Percentiles rank a stretch among this genome's conserved stretches.
Evolutionary conservation across 768 basidiomycete species (phyloP).

Genomic region (Dacryopinax spathularia): DNA sequence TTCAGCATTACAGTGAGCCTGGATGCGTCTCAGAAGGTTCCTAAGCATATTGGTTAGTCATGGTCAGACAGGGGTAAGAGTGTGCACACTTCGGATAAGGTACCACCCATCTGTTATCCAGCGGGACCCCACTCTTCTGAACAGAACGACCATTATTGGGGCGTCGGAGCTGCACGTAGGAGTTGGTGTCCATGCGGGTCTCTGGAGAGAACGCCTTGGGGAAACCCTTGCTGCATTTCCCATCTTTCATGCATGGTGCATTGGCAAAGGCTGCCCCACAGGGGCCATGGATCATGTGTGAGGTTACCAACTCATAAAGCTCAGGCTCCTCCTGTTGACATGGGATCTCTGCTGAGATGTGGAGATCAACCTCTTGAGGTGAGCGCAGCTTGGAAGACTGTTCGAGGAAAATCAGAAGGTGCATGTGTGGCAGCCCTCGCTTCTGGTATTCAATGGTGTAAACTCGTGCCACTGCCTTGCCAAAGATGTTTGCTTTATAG

Average conservation of each 20-base stretch:
- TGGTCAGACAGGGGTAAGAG: too few relatives aligned
- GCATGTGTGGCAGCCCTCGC: too few relatives aligned
- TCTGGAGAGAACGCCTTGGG: slow-evolving; percentile 27
- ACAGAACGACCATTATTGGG: slow-evolving; percentile 24
- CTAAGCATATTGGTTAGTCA: too few relatives aligned
- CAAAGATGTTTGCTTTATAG: too few relatives aligned
- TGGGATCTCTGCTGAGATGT: slow-evolving; percentile 33
- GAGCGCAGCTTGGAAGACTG: too few relatives aligned
- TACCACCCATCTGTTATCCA: slow-evolving; percentile 32
- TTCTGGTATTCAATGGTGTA: too few relatives aligned
- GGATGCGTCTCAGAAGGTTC: too few relatives aligned
- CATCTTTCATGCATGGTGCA: slow-evolving; percentile 32
- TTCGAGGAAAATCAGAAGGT: too few relatives aligned
- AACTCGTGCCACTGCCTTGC: too few relatives aligned
- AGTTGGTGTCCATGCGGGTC: slow-evolving; percentile 28
- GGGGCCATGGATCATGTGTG: slow-evolving; percentile 38
- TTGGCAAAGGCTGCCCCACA: slow-evolving; percentile 26
- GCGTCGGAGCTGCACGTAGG: too few relatives aligned
- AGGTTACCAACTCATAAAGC: slow-evolving; percentile 30
- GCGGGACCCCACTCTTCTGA: slow-evolving; percentile 13
- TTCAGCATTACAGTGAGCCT: too few relatives aligned
- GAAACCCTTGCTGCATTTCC: slow-evolving; percentile 31
- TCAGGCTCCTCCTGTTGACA: slow-evolving; percentile 27
- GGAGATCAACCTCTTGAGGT: not conserved
- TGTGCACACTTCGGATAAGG: too few relatives aligned